Conservation (phyloP, 164 flowering plant species). For the Piper betle region DNA sequence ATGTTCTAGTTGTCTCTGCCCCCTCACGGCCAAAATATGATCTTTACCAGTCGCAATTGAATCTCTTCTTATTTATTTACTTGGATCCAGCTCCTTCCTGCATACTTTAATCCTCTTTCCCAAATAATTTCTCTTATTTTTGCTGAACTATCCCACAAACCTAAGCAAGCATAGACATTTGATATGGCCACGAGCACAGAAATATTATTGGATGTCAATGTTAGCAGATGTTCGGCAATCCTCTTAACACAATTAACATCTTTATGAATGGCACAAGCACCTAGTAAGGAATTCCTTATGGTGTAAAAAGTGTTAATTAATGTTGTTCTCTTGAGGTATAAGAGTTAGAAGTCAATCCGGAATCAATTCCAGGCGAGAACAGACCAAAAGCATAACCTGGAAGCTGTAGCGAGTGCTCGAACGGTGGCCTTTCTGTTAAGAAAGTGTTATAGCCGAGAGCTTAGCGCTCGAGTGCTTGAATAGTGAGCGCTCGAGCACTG, state of each 20-base stretch:
- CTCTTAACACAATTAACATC: conserved; percentile 11
- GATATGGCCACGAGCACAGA: conserved; percentile 15
- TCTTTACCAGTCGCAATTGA: neutral
- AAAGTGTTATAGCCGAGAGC: too few relatives aligned
- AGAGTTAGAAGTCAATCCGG: too few relatives aligned
- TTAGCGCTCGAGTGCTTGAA: too few relatives aligned
- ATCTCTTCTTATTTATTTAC: conserved; percentile 3
- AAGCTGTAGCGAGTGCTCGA: too few relatives aligned
- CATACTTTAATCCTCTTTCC: conserved; percentile 11
- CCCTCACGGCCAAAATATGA: neutral
- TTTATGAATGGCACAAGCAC: conserved; percentile 15
- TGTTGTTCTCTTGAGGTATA: too few relatives aligned
- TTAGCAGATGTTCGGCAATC: conserved; percentile 8
- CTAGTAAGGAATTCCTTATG: conserved; percentile 17
- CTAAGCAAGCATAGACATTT: conserved; percentile 13
- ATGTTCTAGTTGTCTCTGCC: too few relatives aligned
- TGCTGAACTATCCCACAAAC: conserved; percentile 14
- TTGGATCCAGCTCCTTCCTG: conserved; percentile 22
- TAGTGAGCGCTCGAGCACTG: too few relatives aligned
- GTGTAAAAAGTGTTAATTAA: conserved; percentile 14
- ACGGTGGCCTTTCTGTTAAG: too few relatives aligned
- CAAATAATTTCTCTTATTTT: conserved; percentile 10
- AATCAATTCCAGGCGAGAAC: conserved; percentile 1
- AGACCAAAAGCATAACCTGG: too few relatives aligned
- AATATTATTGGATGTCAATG: conserved; percentile 6